Conservation (phyloP, 2,329 filamentous ascomycete species). For the Sclerotinia trifoliorum region DNA sequence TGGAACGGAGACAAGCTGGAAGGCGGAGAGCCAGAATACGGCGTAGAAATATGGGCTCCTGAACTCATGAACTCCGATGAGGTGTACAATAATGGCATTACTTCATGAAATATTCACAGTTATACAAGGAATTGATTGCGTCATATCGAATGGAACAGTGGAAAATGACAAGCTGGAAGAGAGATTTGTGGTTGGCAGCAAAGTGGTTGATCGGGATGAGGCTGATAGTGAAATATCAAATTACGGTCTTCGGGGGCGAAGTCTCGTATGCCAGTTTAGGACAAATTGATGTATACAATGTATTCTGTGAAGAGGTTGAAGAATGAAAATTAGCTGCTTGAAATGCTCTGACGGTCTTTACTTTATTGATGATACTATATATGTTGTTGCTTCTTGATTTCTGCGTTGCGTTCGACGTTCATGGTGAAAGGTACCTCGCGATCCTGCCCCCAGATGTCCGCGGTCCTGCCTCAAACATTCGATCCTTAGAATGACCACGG, state of each 20-base stretch:
- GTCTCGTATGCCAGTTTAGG: not conserved
- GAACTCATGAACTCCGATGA: not conserved
- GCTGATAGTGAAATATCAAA: not conserved
- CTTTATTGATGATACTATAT: not conserved
- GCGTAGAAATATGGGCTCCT: not conserved
- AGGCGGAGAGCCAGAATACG: no score
- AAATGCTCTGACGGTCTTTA: not conserved
- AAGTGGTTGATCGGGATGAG: no score
- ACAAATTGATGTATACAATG: no score
- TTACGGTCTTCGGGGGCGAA: not conserved
- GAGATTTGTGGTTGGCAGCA: not conserved
- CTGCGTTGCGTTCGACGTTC: not conserved
- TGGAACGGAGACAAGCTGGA: no score
- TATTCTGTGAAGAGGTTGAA: not conserved
- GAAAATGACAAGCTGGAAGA: not conserved
- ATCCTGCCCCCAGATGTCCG: not conserved
- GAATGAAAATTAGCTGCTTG: not conserved
- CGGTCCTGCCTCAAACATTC: not conserved
- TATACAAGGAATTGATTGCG: not conserved
- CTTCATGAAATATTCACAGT: constrained; percentile 9
- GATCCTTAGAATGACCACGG: not conserved
- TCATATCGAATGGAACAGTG: no score
- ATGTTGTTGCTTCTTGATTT: not conserved
- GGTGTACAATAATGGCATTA: not conserved
- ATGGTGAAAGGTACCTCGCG: no score